phyloP scores from a whole-genome alignment of 306 rosid genomes.

The Vigna angularis region DNA sequence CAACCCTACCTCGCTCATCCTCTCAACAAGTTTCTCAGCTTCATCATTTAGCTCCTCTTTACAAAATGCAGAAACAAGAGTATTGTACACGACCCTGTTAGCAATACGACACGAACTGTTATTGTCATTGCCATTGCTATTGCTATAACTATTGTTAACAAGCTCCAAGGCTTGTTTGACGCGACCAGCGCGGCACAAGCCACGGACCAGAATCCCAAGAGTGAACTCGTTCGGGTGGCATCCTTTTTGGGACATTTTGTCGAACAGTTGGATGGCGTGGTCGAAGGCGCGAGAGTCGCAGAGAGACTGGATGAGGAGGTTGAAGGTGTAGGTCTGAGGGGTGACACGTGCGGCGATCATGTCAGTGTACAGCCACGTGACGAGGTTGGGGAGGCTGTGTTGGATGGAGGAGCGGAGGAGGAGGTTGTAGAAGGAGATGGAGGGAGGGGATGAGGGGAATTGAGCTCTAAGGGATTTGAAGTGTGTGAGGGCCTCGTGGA shows the following conservation, averaged over 20 bases:
- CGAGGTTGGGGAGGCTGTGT: constrained; percentile 50
- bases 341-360: constrained; percentile 67
- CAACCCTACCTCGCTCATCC: constrained; percentile 70
- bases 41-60: constrained; percentile 64
- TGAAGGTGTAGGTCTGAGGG: constrained; percentile 82
- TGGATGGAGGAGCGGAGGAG: constrained; percentile 62
- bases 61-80: constrained; percentile 82
- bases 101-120: neutral
- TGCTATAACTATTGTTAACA: neutral
- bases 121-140: neutral
- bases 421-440: constrained; percentile 64
- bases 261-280: constrained; percentile 73
- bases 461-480: constrained; percentile 71
- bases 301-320: constrained; percentile 61
- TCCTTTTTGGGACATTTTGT: constrained; percentile 81
- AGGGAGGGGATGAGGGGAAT: constrained; percentile 59
- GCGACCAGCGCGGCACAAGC: constrained; percentile 72
- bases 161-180: constrained; percentile 55
- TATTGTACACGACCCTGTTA: constrained; percentile 73
- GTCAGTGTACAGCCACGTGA: constrained; percentile 75
- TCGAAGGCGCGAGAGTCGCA: constrained; percentile 66
- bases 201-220: constrained; percentile 80
- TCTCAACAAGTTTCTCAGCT: constrained; percentile 84
- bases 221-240: constrained; percentile 78
- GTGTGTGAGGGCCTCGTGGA: constrained; percentile 58